A percentile compares a stretch with the other conserved stretches of the same genome.
Conservation (phyloP, 1,284 basidiomycete species). For the Vanrija sp. region DNA sequence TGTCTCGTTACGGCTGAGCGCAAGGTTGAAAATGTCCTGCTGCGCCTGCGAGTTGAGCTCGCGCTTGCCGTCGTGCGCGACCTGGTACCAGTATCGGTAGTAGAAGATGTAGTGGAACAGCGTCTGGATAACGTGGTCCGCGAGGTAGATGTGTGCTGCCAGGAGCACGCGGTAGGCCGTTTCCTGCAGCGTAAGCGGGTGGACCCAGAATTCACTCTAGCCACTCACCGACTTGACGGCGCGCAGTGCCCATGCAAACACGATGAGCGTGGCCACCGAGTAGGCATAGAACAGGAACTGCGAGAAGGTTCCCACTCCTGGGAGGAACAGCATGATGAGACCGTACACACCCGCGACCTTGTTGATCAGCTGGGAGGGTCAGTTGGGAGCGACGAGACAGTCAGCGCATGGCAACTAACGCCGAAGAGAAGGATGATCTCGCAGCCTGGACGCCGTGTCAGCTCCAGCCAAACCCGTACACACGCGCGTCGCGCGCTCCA, state of each 20-base stretch:
- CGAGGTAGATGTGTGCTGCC: constrained; percentile 86
- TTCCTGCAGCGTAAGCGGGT: constrained; percentile 58
- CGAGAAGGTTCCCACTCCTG: constrained; percentile 69
- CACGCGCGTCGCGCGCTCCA: neutral
- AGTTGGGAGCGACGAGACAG: neutral
- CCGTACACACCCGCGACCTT: constrained; percentile 98
- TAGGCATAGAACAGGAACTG: constrained; percentile 92
- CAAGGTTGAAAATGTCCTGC: constrained; percentile 64
- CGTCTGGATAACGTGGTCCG: constrained; percentile 90
- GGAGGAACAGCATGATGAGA: constrained; percentile 78
- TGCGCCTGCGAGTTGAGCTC: constrained; percentile 80
- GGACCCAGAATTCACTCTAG: neutral
- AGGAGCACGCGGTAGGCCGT: constrained; percentile 75
- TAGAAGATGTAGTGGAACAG: constrained; percentile 88
- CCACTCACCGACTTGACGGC: constrained; percentile 70
- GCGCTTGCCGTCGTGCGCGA: constrained; percentile 80
- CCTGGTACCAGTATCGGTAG: constrained; percentile 82
- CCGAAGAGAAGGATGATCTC: constrained; percentile 80
- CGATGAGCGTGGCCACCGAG: constrained; percentile 75
- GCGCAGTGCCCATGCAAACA: constrained; percentile 81
- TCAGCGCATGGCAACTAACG: constrained; percentile 52
- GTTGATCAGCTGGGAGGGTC: constrained; percentile 69
- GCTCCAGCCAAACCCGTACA: neutral
- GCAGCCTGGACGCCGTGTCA: constrained; percentile 51
- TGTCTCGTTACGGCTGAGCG: constrained; percentile 42